Evolutionary conservation across 108 stramenopile genomes (phyloP).

Genomic region (Cyclostephanos invisitatus): DNA sequence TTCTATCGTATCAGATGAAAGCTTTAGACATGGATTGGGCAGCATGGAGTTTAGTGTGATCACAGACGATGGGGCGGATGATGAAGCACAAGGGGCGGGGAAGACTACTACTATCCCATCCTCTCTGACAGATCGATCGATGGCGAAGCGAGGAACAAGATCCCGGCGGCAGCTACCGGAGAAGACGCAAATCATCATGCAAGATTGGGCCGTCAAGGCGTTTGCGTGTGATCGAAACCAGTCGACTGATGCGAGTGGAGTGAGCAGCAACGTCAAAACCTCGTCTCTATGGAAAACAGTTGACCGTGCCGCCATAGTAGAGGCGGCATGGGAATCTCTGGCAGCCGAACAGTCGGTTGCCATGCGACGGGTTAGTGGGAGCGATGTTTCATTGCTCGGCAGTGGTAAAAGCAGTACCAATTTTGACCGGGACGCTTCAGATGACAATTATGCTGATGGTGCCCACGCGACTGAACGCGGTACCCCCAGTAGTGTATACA

Average conservation of each 20-base stretch:
- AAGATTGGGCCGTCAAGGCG: constrained; percentile 41
- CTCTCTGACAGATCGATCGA: background rate
- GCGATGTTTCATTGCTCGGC: background rate
- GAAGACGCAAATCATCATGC: constrained; percentile 17
- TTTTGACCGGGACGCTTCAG: background rate
- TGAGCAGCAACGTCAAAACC: background rate
- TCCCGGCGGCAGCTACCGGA: background rate
- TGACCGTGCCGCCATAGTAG: constrained; percentile 24
- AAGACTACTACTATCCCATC: background rate
- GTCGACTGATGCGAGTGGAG: background rate
- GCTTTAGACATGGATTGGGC: constrained; percentile 33
- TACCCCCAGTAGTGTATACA: constrained; percentile 13
- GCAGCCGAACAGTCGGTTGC: constrained; percentile 26
- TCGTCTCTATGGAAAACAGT: constrained; percentile 36
- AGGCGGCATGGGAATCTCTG: constrained; percentile 40
- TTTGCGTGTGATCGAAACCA: constrained; percentile 13
- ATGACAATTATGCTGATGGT: background rate
- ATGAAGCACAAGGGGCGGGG: background rate
- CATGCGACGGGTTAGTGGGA: constrained; percentile 3
- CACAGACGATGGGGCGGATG: constrained; percentile 22
- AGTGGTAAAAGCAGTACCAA: background rate
- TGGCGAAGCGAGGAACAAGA: background rate
- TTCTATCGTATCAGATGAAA: constrained; percentile 5
- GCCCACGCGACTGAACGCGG: background rate
- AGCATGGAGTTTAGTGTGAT: constrained; percentile 21